phyloP scores from a whole-genome alignment of 1,284 basidiomycete genomes.

The Irpex sp. region DNA sequence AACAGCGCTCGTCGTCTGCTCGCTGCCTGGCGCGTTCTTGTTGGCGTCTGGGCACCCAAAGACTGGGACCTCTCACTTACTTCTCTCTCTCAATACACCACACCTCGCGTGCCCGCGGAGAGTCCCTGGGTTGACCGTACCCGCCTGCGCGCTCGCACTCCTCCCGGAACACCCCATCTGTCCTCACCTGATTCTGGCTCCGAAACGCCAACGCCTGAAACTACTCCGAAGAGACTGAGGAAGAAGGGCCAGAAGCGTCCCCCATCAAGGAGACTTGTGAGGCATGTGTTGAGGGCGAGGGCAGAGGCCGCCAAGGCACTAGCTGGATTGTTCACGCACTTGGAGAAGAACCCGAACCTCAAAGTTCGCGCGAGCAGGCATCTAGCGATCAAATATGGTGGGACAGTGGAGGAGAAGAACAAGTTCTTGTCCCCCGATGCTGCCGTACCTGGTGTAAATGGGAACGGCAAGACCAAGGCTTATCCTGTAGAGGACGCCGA shows the following conservation, averaged over 20 bases:
- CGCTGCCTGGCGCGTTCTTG: constrained; percentile 85
- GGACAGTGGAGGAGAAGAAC: constrained; percentile 25
- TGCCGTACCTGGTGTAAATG: not conserved
- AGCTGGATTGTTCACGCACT: constrained; percentile 60
- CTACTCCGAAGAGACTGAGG: constrained; percentile 26
- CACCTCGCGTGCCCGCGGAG: constrained; percentile 55
- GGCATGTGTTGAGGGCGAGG: constrained; percentile 79
- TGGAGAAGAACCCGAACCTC: constrained; percentile 46
- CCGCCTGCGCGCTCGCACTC: constrained; percentile 21
- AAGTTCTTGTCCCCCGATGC: not conserved
- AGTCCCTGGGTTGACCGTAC: constrained; percentile 62
- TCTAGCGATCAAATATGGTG: constrained; percentile 53
- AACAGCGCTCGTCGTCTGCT: constrained; percentile 71
- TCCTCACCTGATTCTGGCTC: constrained; percentile 14
- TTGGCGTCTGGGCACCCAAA: constrained; percentile 86
- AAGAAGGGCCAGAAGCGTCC: constrained; percentile 44
- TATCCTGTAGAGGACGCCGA: constrained; percentile 16
- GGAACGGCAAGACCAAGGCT: not conserved
- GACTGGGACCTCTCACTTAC: constrained; percentile 68
- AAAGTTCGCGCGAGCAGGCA: constrained; percentile 53
- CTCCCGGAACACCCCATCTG: constrained; percentile 18
- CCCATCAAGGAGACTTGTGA: constrained; percentile 75
- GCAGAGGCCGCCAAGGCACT: constrained; percentile 73
- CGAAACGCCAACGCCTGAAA: constrained; percentile 26
- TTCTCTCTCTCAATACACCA: constrained; percentile 71